Evolutionary conservation across 345 rosid genomes (phyloP).

Genomic region (Iberis pinnata): DNA sequence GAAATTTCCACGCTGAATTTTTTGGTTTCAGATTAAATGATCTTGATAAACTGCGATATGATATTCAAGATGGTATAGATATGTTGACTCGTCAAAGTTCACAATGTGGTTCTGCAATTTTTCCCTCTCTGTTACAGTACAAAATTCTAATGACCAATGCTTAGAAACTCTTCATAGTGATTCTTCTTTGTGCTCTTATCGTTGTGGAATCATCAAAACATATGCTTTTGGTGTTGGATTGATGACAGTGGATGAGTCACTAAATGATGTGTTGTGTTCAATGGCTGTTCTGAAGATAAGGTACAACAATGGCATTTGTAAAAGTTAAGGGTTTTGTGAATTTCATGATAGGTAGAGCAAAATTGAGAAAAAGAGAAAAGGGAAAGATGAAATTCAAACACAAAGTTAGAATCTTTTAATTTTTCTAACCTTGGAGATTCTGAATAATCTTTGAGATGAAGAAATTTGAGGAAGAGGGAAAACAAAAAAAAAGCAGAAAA

Average conservation of each 20-base stretch:
- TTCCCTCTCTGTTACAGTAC: conserved; percentile 51
- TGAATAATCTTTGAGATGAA: too few relatives aligned
- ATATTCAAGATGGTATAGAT: conserved; percentile 39
- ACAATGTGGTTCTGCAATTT: conserved; percentile 51
- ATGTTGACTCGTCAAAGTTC: conserved; percentile 34
- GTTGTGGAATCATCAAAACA: conserved; percentile 42
- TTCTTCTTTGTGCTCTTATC: conserved; percentile 29
- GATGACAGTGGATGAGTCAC: conserved; percentile 56
- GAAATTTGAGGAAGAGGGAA: too few relatives aligned
- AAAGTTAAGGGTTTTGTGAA: too few relatives aligned
- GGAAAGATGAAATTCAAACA: too few relatives aligned
- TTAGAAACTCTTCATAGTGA: conserved; percentile 2
- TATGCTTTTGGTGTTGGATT: conserved; percentile 31
- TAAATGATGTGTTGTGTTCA: conserved; percentile 42
- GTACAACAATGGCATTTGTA: too few relatives aligned
- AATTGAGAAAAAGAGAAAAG: too few relatives aligned
- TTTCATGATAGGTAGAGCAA: too few relatives aligned
- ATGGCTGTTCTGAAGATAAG: conserved; percentile 30
- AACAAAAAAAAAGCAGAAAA: too few relatives aligned
- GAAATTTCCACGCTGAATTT: conserved; percentile 56
- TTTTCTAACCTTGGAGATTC: too few relatives aligned
- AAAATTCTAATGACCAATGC: conserved; percentile 35
- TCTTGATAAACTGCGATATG: conserved; percentile 32
- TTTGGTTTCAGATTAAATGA: conserved; percentile 33
- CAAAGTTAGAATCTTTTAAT: too few relatives aligned